These are phyloP conservation scores for Ensete ventricosum DNA, from an alignment of 176 grass and related monocot species.

Conservation along the genomic window DNA sequence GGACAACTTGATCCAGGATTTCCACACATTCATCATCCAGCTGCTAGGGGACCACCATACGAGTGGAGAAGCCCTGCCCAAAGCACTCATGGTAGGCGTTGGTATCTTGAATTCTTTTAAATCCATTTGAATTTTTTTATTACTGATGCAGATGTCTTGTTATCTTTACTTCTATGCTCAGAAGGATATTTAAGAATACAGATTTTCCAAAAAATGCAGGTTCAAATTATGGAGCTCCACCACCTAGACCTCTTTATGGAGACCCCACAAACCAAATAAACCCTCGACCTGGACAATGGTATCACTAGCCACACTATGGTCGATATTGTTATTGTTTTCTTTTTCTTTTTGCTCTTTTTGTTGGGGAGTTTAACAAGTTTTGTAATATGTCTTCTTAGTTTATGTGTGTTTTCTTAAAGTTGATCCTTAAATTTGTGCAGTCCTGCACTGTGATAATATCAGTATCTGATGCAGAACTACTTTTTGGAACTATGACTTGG, in stretches of 20 bases:
- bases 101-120: neutral
- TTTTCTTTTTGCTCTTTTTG: neutral
- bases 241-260: constrained; percentile 3
- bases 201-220: neutral
- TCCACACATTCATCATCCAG: constrained; percentile 12
- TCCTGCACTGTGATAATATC: neutral
- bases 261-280: constrained; percentile 8
- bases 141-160: no score
- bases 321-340: neutral
- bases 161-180: neutral
- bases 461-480: no score
- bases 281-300: constrained; percentile 13
- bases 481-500: no score
- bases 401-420: neutral
- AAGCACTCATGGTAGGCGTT: constrained; percentile 25
- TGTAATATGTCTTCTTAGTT: neutral
- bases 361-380: neutral
- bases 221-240: constrained; percentile 14
- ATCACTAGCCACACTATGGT: constrained; percentile 1
- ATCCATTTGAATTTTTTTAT: neutral
- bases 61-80: constrained; percentile 19
- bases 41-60: constrained; percentile 10
- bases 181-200: neutral
- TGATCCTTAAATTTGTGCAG: neutral
- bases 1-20: constrained; percentile 4